A percentile compares a stretch with the other conserved stretches of the same genome.
Conservation (phyloP, 2,329 filamentous ascomycete genomes). For the Thermochaetoides dissita region DNA sequence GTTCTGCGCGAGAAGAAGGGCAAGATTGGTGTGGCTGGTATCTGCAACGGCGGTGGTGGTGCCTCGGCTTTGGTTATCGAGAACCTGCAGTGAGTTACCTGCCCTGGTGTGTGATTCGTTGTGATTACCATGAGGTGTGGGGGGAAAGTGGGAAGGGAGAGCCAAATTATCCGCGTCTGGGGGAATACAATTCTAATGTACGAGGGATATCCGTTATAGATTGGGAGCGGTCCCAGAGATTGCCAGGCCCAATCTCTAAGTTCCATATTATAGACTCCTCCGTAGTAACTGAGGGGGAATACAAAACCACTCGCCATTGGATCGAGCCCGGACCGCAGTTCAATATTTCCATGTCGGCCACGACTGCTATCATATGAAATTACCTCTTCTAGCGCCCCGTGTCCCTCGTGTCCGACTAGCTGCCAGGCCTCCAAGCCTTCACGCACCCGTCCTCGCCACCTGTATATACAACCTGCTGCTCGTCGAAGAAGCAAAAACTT, state of each 20-base stretch:
- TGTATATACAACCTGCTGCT: conserved; percentile 43
- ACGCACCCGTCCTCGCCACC: conserved; percentile 44
- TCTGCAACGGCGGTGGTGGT: conserved; percentile 96
- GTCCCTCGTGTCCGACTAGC: conserved; percentile 1
- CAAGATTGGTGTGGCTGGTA: conserved; percentile 86
- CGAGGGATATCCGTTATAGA: conserved; percentile 5
- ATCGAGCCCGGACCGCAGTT: no score
- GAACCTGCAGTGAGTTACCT: conserved; percentile 38
- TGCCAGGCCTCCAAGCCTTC: conserved; percentile 39
- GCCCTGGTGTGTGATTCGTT: conserved; percentile 3
- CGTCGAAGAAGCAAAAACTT: conserved; percentile 49
- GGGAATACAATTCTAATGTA: conserved; percentile 2
- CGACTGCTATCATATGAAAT: no score
- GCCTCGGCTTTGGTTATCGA: conserved; percentile 90
- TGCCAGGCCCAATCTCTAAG: conserved; percentile 10
- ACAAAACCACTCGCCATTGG: no score
- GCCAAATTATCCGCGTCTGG: no score
- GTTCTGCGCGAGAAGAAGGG: conserved; percentile 82
- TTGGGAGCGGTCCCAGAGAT: conserved; percentile 3
- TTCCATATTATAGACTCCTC: not conserved
- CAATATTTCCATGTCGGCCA: no score
- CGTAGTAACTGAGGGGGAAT: no score
- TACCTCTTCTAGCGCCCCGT: not conserved
- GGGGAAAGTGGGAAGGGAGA: no score
- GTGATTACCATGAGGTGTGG: not conserved